Conservation (phyloP, 2,329 filamentous ascomycete species). For the Ophiostoma sp. region DNA sequence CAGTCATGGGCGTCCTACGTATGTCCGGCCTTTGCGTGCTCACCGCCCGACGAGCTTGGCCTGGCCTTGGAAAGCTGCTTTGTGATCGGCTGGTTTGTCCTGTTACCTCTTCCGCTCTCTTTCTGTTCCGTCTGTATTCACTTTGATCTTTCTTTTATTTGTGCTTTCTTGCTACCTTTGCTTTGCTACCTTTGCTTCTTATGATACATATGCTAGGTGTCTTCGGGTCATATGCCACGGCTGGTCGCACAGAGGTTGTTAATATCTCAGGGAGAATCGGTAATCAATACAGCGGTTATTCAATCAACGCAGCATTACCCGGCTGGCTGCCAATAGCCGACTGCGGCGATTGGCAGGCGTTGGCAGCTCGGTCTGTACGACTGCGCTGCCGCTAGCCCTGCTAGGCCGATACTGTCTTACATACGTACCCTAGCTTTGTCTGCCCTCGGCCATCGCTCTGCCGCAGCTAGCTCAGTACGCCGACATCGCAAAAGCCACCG, state of each 20-base stretch:
- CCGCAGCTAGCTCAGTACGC: neutral
- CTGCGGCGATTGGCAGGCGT: neutral
- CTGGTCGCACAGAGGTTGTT: neutral
- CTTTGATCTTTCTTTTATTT: neutral
- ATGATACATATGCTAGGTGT: neutral
- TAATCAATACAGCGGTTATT: too few species aligned
- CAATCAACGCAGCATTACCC: too few species aligned
- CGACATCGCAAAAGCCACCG: constrained; percentile 12
- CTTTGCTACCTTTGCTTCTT: neutral
- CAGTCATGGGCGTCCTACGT: neutral
- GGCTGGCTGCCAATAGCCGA: neutral
- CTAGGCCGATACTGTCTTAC: neutral
- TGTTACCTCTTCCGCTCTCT: neutral
- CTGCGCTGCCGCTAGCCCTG: neutral
- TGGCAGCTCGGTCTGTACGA: neutral
- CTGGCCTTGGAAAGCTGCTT: neutral
- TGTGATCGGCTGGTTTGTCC: neutral
- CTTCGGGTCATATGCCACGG: neutral
- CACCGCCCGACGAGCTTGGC: neutral
- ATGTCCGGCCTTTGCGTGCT: neutral
- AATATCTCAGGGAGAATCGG: too few species aligned
- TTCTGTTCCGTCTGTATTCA: neutral
- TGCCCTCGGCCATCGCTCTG: constrained; percentile 1
- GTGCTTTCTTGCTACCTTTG: too few species aligned
- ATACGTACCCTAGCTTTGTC: neutral